Conservation (phyloP, 83 land plant genomes). For the Picea abies region DNA sequence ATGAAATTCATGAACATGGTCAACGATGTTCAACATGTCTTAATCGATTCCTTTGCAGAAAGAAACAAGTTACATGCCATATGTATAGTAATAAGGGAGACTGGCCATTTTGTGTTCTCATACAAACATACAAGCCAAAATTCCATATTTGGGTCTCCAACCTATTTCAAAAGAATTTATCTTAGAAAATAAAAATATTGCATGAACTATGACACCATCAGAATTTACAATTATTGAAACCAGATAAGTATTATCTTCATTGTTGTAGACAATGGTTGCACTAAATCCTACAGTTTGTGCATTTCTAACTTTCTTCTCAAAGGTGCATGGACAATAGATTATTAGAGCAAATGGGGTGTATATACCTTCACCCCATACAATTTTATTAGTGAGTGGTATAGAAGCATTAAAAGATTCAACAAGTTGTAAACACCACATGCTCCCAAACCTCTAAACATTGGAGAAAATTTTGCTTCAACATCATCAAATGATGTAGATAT, state of each 20-base stretch:
- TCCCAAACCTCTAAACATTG: no score
- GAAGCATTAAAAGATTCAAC: conserved; percentile 36
- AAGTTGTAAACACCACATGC: no score
- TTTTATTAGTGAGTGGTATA: conserved; percentile 38
- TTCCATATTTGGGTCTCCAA: conserved; percentile 31
- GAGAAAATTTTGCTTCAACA: no score
- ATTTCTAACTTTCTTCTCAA: conserved; percentile 43
- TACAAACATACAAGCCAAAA: conserved; percentile 62
- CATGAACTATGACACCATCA: conserved; percentile 59
- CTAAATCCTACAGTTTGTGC: conserved; percentile 39
- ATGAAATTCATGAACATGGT: conserved; percentile 48
- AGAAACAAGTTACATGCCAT: conserved; percentile 85
- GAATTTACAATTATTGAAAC: conserved; percentile 71
- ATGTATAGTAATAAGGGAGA: conserved; percentile 82
- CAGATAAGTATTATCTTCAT: conserved; percentile 34
- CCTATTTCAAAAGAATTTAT: conserved; percentile 41
- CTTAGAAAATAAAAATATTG: conserved; percentile 80
- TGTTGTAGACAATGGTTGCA: conserved; percentile 42
- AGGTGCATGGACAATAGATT: conserved; percentile 40
- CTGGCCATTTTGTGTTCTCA: conserved; percentile 85
- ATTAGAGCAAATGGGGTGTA: conserved; percentile 58
- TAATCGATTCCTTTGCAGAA: conserved; percentile 70
- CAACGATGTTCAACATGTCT: conserved; percentile 49
- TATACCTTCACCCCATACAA: conserved; percentile 14
- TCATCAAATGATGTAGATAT: no score